Base-by-base conservation (phyloP, 495 filamentous ascomycete genomes). In the Trichoderma erinaceum region DNA sequence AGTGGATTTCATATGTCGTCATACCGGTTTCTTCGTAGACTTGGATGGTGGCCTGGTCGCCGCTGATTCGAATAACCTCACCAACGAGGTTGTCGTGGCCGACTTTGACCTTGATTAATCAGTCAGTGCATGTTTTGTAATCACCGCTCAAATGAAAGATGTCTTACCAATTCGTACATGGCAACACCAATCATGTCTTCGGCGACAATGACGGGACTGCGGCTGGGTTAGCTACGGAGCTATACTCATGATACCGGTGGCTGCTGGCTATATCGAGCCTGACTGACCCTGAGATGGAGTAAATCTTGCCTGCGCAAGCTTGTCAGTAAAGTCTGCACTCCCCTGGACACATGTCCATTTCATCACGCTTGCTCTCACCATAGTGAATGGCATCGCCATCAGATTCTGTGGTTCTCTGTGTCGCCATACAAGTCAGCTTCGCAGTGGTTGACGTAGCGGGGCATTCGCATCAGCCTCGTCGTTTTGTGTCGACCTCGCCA, bases 111-210 rank as follows among this genome's bases (percentile, higher is more conserved):
- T 90, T 75, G n/a, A 67, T 27, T 0, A 41, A 13, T 41, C 3
- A 50, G 52, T 74, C 25, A 75, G 73, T 66, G 64, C 15, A 38
- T 70, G 69, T n/a, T 56, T 67, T 21, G 68, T 12, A 61, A 61
- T 15, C 25, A 25, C 16, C 13, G 25, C 56, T 32, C 11, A 32
- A 5, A 15, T 16, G n/a, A 1, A 13, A 21, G 56, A 7, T 32
- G 15, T 15, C 84, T 69, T 80, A 94, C 94, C 86, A 99, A 82
- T 82, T 99, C 95, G 85, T 99, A 97, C 96, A 99, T 98, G 75
- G 95, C 93, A 88, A 95, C 96, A 75, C 95, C 95, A 75, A 93
- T 90, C 93, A 98, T 97, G 78, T 97, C 88, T 83, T 98, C 93
- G 76, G 96, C 95, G 72, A 98, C 88, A 71, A 98, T 89, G 81